Evolutionary conservation across 2,329 filamentous ascomycete genomes (phyloP), one percentile per base, ranked within the genome.

Genomic region (Trichoderma sp.): DNA sequence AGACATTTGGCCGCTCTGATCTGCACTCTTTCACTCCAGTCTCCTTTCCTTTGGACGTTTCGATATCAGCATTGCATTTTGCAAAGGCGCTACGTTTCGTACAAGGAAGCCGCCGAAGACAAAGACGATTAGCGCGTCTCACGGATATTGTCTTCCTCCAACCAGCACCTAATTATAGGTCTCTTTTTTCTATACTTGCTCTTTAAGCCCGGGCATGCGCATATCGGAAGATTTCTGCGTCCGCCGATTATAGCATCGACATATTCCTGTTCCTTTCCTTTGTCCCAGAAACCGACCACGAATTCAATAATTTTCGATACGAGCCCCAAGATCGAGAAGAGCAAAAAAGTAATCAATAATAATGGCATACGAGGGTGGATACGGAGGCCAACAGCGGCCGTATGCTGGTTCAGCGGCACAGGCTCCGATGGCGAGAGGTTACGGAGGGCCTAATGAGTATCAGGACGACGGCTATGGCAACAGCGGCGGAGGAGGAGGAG

Each of bases 331-430:
- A 74, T 1, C 29, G n/a, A 65, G 16, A 66, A 67, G 24, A 62
- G 68, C 24, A 12, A 31, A 21, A 38, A 4, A 65, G 27, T 29
- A 74, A 53, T 59, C 33, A 75, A 53, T 45, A 38, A 75, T 76
- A 68, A 90, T 90, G 89, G 87, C 88, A 63, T 89, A 89, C 80
- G 86, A 89, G 77, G 85, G 84, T 76, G 86, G 84, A 76, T 89
- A 87, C 27, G 78, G 84, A 75, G 83, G 79, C 62, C 85, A 87
- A 71, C 85, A 88, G 79, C 86, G 86, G 75, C 85, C 86, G n/a
- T 89, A 89, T 79, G 85, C 84, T 76, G 87, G 87, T 50, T 85
- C 84, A 38, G 86, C 85, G 69, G 84, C 84, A 62, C 86, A 85
- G 73, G 83, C 86, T 72, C 83, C 84, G 65, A 80, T 79, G 64